These are phyloP conservation scores for Metschnikowia amazonensis DNA, from an alignment of 805 yeast genomes.

Conservation along the genomic window DNA sequence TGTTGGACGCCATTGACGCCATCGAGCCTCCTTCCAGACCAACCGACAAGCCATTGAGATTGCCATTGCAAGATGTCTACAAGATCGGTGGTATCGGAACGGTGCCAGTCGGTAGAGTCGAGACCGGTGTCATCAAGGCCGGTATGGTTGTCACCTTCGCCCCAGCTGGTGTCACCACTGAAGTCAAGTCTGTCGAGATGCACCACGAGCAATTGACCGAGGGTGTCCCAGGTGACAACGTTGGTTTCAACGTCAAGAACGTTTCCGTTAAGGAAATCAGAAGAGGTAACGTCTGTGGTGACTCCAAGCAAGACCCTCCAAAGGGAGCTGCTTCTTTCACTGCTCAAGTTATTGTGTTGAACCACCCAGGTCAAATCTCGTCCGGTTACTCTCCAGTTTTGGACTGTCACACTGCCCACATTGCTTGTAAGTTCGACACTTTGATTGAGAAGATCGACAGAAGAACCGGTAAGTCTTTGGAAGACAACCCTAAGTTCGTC, in stretches of 20 bases:
- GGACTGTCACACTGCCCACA: conserved; percentile 92
- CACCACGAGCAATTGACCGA: conserved; percentile 77
- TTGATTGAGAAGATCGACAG: conserved; percentile 83
- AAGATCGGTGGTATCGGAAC: conserved; percentile 91
- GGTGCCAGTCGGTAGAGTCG: conserved; percentile 92
- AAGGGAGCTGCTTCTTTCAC: conserved; percentile 72
- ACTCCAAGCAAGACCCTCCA: conserved; percentile 87
- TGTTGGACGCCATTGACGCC: conserved; percentile 81
- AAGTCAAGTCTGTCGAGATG: conserved; percentile 86
- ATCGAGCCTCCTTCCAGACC: conserved; percentile 79
- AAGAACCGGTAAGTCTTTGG: conserved; percentile 46
- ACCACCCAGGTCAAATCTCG: conserved; percentile 90
- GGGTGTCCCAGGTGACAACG: conserved; percentile 90
- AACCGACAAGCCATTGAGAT: conserved; percentile 81
- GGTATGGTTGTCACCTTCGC: conserved; percentile 89
- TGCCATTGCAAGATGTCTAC: conserved; percentile 89
- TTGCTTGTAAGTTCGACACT: conserved; percentile 82
- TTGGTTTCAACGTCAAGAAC: conserved; percentile 87
- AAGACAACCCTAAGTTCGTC: conserved; percentile 33
- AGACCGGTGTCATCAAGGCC: conserved; percentile 87
- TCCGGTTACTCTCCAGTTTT: conserved; percentile 90
- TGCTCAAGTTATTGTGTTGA: conserved; percentile 82
- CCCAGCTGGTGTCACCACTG: conserved; percentile 87
- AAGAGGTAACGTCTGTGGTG: conserved; percentile 92
- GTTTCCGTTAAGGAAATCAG: conserved; percentile 85